These are phyloP conservation scores for Stagonosporopsis chrysanthemi DNA, from an alignment of 2,329 filamentous ascomycete genomes.

Conservation along the genomic window DNA sequence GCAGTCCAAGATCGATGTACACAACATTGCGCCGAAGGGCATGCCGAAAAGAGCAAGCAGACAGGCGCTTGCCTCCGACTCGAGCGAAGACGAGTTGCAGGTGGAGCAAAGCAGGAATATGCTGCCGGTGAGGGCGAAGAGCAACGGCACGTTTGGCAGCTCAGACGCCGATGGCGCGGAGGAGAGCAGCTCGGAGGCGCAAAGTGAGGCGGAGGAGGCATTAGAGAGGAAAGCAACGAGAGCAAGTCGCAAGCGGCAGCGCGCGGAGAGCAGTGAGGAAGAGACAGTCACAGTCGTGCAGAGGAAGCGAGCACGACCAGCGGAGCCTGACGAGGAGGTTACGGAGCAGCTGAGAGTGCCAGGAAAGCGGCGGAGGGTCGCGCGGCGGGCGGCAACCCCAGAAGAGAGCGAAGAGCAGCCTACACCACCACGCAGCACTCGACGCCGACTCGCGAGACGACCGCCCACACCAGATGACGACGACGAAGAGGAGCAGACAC, in stretches of 20 bases:
- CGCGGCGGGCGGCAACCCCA: constrained; percentile 6
- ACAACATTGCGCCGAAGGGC: constrained; percentile 42
- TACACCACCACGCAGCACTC: constrained; percentile 15
- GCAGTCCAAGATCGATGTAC: constrained; percentile 30
- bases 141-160: constrained; percentile 37
- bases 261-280: constrained; percentile 18
- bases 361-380: constrained; percentile 13
- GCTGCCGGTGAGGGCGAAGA: constrained; percentile 26
- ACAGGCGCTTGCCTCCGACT: constrained; percentile 23
- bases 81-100: constrained; percentile 35
- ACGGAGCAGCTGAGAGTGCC: constrained; percentile 10
- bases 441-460: constrained; percentile 12
- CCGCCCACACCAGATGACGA: constrained; percentile 1
- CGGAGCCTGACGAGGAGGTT: constrained; percentile 7
- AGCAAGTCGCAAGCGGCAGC: constrained; percentile 28
- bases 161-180: constrained; percentile 22
- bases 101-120: constrained; percentile 23
- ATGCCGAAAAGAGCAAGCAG: constrained; percentile 23
- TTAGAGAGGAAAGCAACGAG: constrained; percentile 1
- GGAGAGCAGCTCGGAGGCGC: constrained; percentile 17
- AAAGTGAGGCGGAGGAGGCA: constrained; percentile 21
- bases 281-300: constrained; percentile 23
- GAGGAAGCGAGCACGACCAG: constrained; percentile 21
- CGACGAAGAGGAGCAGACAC: constrained; percentile 12
- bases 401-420: constrained; percentile 20